phyloP scores from a whole-genome alignment of 345 rosid genomes.

The Carallia brachiata region DNA sequence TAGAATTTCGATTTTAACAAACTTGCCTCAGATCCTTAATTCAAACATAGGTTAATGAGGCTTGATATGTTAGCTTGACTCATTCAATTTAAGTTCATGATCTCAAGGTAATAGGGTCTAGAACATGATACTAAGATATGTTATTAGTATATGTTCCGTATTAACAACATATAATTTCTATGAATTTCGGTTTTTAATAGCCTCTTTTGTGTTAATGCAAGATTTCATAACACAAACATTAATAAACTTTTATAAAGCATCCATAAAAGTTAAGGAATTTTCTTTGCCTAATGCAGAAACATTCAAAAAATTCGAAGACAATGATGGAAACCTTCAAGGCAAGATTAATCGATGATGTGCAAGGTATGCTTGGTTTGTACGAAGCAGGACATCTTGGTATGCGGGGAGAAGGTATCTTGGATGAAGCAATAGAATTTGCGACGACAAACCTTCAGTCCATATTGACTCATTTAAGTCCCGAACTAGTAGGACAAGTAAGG shows the following conservation, averaged over 20 bases:
- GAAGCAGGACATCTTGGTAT: slow-evolving; percentile 21
- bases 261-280: too few species aligned
- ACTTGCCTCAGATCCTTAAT: too few species aligned
- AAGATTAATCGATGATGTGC: neutral
- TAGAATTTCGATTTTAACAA: too few species aligned
- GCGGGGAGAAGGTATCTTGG: slow-evolving; percentile 14
- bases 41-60: too few species aligned
- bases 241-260: too few species aligned
- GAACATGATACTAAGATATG: neutral
- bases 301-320: slow-evolving; percentile 8
- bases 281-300: neutral
- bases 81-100: too few species aligned
- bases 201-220: too few species aligned
- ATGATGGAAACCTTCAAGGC: neutral
- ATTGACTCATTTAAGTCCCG: neutral
- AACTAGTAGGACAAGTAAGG: neutral
- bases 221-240: too few species aligned
- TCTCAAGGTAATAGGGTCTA: too few species aligned
- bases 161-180: neutral
- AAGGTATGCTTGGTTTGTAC: slow-evolving; percentile 12
- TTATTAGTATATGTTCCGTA: neutral
- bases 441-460: neutral
- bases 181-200: too few species aligned
- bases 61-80: too few species aligned
- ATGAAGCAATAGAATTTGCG: slow-evolving; percentile 15